phyloP scores from a whole-genome alignment of 2,329 filamentous ascomycete genomes.

The Rhynchosporium graminicola region DNA sequence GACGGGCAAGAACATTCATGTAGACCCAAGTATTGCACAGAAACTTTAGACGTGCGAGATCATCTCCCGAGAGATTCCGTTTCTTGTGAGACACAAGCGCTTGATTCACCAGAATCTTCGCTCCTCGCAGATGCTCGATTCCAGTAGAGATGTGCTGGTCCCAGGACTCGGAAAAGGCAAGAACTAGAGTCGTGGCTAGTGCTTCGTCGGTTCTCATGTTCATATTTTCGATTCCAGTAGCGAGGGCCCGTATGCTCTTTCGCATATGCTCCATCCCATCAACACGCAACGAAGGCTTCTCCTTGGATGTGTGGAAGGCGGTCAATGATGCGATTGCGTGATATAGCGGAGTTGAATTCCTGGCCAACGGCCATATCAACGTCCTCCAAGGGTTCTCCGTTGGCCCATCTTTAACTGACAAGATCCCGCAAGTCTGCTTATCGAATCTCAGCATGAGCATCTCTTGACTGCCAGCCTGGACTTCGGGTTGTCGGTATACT shows the following conservation, averaged over 20 bases:
- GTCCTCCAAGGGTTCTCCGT: constrained; percentile 73
- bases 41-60: constrained; percentile 60
- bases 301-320: constrained; percentile 65
- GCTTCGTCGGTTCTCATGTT: constrained; percentile 65
- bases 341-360: constrained; percentile 63
- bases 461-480: constrained; percentile 56
- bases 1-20: constrained; percentile 69
- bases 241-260: constrained; percentile 60
- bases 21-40: constrained; percentile 74
- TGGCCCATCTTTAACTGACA: constrained; percentile 69
- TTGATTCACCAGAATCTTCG: constrained; percentile 62
- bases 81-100: constrained; percentile 52
- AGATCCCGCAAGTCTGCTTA: constrained; percentile 66
- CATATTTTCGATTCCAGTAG: constrained; percentile 62
- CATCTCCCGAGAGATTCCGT: constrained; percentile 47
- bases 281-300: constrained; percentile 57
- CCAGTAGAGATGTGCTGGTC: constrained; percentile 69
- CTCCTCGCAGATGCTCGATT: constrained; percentile 68
- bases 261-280: constrained; percentile 70
- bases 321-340: constrained; percentile 70
- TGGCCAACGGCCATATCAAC: constrained; percentile 67
- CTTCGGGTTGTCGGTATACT: constrained; percentile 49
- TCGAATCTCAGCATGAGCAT: constrained; percentile 65
- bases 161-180: constrained; percentile 72
- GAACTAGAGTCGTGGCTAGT: constrained; percentile 67